Conservation (phyloP, 2,329 filamentous ascomycete genomes). For the Daldinia sp. region DNA sequence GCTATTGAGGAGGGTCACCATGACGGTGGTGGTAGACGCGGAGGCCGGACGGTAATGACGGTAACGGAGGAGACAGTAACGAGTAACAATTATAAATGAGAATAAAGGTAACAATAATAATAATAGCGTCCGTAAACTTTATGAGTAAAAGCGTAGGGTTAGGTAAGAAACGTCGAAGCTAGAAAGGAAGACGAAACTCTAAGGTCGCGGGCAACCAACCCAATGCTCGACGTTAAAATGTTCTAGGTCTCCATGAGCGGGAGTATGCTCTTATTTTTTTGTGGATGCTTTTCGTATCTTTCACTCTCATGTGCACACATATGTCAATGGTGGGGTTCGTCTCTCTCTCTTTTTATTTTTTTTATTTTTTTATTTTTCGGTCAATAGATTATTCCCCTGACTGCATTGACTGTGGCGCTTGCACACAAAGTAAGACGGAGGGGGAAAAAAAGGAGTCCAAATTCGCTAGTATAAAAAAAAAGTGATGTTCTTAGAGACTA, state of each 20-base stretch:
- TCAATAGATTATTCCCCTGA: slow-evolving; percentile 34
- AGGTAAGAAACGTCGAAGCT: slow-evolving; percentile 10
- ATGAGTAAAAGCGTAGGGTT: background rate
- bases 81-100: background rate
- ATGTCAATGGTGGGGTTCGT: slow-evolving; percentile 33
- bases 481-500: slow-evolving; percentile 1
- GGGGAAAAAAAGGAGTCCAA: background rate
- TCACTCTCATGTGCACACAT: slow-evolving; percentile 28
- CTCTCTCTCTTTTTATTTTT: background rate
- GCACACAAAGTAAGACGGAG: slow-evolving; percentile 23
- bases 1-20: slow-evolving; percentile 60
- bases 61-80: slow-evolving; percentile 29
- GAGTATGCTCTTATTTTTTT: slow-evolving; percentile 32
- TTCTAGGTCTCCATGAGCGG: slow-evolving; percentile 24
- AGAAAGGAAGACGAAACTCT: slow-evolving; percentile 17
- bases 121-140: background rate
- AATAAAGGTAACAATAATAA: background rate
- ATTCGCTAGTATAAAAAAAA: background rate
- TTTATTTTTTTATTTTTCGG: background rate
- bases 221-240: slow-evolving; percentile 20
- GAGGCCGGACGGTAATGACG: slow-evolving; percentile 50
- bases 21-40: slow-evolving; percentile 44
- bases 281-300: slow-evolving; percentile 32
- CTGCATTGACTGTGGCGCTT: slow-evolving; percentile 10
- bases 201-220: slow-evolving; percentile 19